A percentile compares a stretch with the other conserved stretches of the same genome.
Conservation (phyloP, 2,329 filamentous ascomycete species). For the Ophiosphaerella korrae region DNA sequence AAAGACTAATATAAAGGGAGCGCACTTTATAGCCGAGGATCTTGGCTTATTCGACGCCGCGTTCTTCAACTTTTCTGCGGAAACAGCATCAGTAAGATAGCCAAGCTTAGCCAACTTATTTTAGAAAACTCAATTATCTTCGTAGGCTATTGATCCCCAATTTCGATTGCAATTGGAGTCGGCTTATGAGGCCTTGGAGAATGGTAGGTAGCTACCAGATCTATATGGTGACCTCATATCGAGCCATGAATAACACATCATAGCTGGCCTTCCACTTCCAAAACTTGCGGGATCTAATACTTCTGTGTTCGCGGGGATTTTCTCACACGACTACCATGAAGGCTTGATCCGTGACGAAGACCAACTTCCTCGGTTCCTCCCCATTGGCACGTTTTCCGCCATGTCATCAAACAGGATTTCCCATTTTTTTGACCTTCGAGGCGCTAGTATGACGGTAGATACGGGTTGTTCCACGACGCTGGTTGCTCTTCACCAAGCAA, state of each 20-base stretch:
- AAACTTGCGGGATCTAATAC: constrained; percentile 22
- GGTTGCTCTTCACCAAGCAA: constrained; percentile 20
- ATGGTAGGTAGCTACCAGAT: not conserved
- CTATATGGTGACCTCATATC: not conserved
- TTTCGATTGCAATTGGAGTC: not conserved
- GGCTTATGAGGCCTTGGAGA: not conserved
- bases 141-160: not conserved
- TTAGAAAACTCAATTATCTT: no score
- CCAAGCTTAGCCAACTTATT: no score
- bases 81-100: not conserved
- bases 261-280: constrained; percentile 28
- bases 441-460: constrained; percentile 22
- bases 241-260: constrained; percentile 43
- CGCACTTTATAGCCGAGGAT: not conserved
- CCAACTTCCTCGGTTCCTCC: constrained; percentile 1
- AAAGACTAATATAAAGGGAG: not conserved
- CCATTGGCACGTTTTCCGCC: constrained; percentile 4
- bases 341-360: not conserved
- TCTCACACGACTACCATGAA: constrained; percentile 18
- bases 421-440: constrained; percentile 20
- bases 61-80: not conserved
- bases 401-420: constrained; percentile 18
- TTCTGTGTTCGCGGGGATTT: constrained; percentile 21
- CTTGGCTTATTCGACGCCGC: not conserved
- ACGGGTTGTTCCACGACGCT: constrained; percentile 28